These are phyloP conservation scores for Lactarius evosmus DNA, from an alignment of 768 basidiomycete species.

Conservation along the genomic window DNA sequence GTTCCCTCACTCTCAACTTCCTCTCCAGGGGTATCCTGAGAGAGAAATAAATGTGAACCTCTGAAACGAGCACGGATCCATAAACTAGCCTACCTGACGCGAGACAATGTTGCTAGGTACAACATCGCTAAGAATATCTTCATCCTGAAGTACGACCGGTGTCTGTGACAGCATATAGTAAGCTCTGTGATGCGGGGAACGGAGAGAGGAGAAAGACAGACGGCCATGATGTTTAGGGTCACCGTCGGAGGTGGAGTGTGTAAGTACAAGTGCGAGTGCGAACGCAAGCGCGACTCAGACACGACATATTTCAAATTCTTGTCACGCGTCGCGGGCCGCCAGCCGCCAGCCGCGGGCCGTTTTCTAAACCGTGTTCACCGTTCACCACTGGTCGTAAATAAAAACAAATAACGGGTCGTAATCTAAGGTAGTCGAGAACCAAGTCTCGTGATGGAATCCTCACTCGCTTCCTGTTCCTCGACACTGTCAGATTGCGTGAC, in stretches of 20 bases:
- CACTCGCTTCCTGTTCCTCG: slow-evolving; percentile 82
- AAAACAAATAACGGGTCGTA: neutral
- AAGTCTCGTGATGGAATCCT: slow-evolving; percentile 75
- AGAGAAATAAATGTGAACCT: slow-evolving; percentile 27
- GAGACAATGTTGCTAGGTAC: slow-evolving; percentile 91
- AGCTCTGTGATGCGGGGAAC: neutral
- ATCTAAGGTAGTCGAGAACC: slow-evolving; percentile 52
- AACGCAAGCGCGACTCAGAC: neutral
- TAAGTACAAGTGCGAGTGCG: neutral
- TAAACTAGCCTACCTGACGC: slow-evolving; percentile 56
- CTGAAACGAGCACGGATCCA: slow-evolving; percentile 11
- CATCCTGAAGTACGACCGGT: slow-evolving; percentile 42
- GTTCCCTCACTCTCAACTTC: slow-evolving; percentile 74
- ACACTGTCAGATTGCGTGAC: slow-evolving; percentile 82
- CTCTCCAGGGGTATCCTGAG: slow-evolving; percentile 59
- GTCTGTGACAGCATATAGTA: slow-evolving; percentile 14
- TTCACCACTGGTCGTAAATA: neutral
- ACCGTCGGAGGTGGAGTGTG: neutral
- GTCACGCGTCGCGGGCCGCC: slow-evolving; percentile 23
- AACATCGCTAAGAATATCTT: slow-evolving; percentile 87
- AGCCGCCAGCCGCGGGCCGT: no score
- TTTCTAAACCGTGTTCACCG: neutral
- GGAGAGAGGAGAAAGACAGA: slow-evolving; percentile 19
- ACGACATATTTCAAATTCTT: neutral
- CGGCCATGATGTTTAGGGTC: slow-evolving; percentile 26